Evolutionary conservation across 1,139 yeast genomes (phyloP), one percentile per base, ranked within the genome.

Genomic region (Geotrichum candidum): DNA sequence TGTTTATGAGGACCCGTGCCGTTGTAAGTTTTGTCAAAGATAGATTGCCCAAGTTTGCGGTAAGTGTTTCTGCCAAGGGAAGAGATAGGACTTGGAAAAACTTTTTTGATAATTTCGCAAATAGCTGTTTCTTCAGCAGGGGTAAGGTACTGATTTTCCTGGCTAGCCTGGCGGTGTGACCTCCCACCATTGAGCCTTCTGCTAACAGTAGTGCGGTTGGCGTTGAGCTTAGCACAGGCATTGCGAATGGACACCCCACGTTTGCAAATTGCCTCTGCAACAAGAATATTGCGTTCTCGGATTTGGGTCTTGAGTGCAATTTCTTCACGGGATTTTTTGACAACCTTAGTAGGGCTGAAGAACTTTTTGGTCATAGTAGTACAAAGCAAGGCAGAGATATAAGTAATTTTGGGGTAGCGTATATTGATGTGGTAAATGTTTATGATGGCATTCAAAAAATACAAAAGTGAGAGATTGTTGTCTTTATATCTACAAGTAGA

Each of bases 151-250:
- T 59, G 61, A 22, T 52, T 59, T 5, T 59, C 58, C 33, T 54
- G 55, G 41, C 56, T 51, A 10, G 61, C 61, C 25, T 59, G 56
- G 4, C 52, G 35, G 31, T 59, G 61, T n/a, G 61, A 59, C 35
- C 41, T 51, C 3, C 61, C 61, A 11, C 61, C 61, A 25, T 54
- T 50, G 4, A 58, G 41, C 35, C 61, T 48, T 54, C 61, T 31
- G 27, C 52, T 54, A 13, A 58, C 54, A 13, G 61, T 58, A 13
- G 61, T 54, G 22, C 61, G 52, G 29, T 58, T 58, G 18, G 58
- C 61, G 6, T 58, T 54, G 22, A 54, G 52, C 51, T 51, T 58
- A 7, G 54, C 41, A 5, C 61, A 58, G 15, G 61, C 57, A 27
- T 53, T 35, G 9, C 61, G 38, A 27, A 58, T 46, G 9, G 61